A percentile compares a stretch with the other conserved stretches of the same genome.
These are phyloP conservation scores for Podospora didyma DNA, from an alignment of 495 filamentous ascomycete genomes.

Conservation along the genomic window DNA sequence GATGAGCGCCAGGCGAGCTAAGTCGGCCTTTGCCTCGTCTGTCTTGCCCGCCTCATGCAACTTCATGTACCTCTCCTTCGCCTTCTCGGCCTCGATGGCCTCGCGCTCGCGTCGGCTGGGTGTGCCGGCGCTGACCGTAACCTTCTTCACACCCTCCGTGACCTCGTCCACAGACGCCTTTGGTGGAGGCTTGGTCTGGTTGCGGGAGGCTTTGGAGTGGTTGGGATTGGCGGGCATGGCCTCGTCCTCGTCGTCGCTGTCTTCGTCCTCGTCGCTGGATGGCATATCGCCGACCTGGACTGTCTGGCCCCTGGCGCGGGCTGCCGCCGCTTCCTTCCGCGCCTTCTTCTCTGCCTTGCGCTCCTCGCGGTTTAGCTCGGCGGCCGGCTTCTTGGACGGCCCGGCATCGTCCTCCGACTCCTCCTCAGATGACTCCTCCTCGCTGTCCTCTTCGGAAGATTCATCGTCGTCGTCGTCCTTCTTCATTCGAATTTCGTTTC, in stretches of 20 bases:
- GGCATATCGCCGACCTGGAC: conserved; percentile 82
- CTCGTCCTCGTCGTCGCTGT: conserved; percentile 53
- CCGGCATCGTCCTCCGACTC: conserved; percentile 31
- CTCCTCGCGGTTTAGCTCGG: conserved; percentile 71
- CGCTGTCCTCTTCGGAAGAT: conserved; percentile 34
- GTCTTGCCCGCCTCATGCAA: conserved; percentile 95
- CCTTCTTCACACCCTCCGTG: conserved; percentile 44
- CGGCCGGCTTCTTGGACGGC: conserved; percentile 36
- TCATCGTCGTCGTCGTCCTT: conserved; percentile 12
- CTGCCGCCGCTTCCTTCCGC: conserved; percentile 82
- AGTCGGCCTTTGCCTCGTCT: conserved; percentile 89
- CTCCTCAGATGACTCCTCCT: conserved; percentile 47
- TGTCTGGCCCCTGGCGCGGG: conserved; percentile 55
- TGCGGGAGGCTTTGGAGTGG: conserved; percentile 69
- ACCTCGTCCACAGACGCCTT: conserved; percentile 45
- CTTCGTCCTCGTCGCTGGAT: conserved; percentile 60
- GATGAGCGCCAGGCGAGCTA: conserved; percentile 76
- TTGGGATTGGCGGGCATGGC: conserved; percentile 85
- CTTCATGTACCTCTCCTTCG: conserved; percentile 88
- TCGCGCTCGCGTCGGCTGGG: conserved; percentile 79
- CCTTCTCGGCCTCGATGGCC: conserved; percentile 80
- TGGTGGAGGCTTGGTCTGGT: conserved; percentile 37
- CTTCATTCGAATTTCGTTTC: conserved; percentile 64
- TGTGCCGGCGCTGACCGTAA: conserved; percentile 29
- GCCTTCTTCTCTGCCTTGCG: conserved; percentile 86